Evolutionary conservation across 169 alveolate genomes (phyloP), one percentile per base, ranked within the genome.

Genomic region (Plasmodium knowlesi): DNA sequence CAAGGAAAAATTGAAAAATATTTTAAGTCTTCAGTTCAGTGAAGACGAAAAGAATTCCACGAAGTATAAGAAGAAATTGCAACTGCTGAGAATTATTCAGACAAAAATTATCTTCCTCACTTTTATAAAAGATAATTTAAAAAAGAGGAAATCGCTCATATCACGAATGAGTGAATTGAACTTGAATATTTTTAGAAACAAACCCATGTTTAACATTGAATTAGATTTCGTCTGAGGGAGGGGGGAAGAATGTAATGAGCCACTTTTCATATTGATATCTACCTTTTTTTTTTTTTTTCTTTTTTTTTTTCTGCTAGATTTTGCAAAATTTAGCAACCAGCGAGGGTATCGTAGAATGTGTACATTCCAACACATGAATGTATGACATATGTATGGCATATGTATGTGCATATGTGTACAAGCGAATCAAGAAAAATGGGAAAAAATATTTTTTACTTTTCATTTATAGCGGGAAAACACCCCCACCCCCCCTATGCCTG

Each of bases 111-210:
- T 73, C 28, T 89, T 89, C 50, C 94, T 89, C 72, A 89, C 30
- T 39, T 89, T 28, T 79, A 79, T 89, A 78, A 89, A 89, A 89
- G 83, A 89, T 5, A 89, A 89, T 89, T 79, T 89, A 67, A 50
- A 89, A 89, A 89, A 89, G 71, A 89, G 89, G 73, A 89, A 89
- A 46, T 79, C 94, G 41, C 94, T 89, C 71, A 61, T 89, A 79
- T 32, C 94, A 30, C 80, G 94, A 79, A 57, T 89, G 83, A 89
- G 94, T 89, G 94, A 89, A 61, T 34, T 89, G 39, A 89, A 89
- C 34, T 72, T 89, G 53, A 57, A 89, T 41, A 89, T 89, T 89
- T 89, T 89, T 89, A 89, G 79, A 89, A 79, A 89, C 82, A 89
- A 79, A 79, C 82, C 90, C 22, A 79, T 78, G 94, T 89, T 89